Conservation (phyloP, 306 rosid genomes). For the Quercus variabilis region DNA sequence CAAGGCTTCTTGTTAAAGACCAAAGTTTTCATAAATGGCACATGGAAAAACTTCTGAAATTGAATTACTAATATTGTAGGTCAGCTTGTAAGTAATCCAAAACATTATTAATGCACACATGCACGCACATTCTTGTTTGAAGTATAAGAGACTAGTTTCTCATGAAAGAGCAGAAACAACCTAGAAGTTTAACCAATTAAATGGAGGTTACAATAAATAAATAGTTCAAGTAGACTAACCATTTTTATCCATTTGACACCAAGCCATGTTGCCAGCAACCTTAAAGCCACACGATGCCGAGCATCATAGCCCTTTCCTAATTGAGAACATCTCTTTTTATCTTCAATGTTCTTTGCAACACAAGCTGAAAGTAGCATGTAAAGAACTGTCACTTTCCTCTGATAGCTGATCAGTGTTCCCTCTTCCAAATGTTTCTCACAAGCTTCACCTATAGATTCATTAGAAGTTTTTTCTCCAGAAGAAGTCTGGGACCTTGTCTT, state of each 20-base stretch:
- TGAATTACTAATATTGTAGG: background rate
- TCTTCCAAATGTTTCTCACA: too few species aligned
- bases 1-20: slow-evolving; percentile 23
- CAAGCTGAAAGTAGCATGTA: slow-evolving; percentile 18
- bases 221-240: slow-evolving; percentile 1
- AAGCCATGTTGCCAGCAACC: slow-evolving; percentile 32
- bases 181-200: background rate
- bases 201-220: background rate
- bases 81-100: background rate
- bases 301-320: slow-evolving; percentile 26
- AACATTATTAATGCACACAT: background rate
- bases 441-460: background rate
- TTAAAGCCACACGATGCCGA: slow-evolving; percentile 23
- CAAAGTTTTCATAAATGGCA: background rate
- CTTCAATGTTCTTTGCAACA: slow-evolving; percentile 14
- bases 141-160: background rate
- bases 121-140: background rate
- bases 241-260: slow-evolving; percentile 24
- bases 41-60: background rate
- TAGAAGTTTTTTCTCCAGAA: background rate
- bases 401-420: too few species aligned
- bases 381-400: slow-evolving; percentile 17
- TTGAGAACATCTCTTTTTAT: background rate
- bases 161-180: background rate
- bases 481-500: background rate